Evolutionary conservation across 1,139 yeast genomes (phyloP).

Genomic region (Lodderomyces pseudojiufengensis): DNA sequence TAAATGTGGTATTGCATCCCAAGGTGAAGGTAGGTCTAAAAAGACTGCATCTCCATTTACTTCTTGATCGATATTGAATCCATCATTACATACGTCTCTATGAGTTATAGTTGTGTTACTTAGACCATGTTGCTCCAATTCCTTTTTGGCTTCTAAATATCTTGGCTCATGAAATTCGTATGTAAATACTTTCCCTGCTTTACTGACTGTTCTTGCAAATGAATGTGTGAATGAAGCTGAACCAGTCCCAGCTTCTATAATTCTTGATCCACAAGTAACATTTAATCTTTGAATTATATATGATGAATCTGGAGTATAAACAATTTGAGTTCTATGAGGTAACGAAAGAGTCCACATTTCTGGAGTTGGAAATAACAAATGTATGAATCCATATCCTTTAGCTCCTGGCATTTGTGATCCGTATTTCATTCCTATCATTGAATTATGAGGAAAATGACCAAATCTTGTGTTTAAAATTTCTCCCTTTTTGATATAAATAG

Average conservation of each 20-base stretch:
- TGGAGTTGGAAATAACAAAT: slow-evolving; percentile 86
- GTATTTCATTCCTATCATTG: slow-evolving; percentile 76
- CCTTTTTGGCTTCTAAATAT: slow-evolving; percentile 70
- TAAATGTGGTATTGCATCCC: slow-evolving; percentile 89
- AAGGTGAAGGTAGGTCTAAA: slow-evolving; percentile 93
- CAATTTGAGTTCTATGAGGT: slow-evolving; percentile 97
- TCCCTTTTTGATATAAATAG: slow-evolving; percentile 59
- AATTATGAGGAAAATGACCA: slow-evolving; percentile 80
- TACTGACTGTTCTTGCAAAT: slow-evolving; percentile 72
- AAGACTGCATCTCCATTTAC: slow-evolving; percentile 71
- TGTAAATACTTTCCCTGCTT: slow-evolving; percentile 64
- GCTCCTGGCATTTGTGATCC: slow-evolving; percentile 86
- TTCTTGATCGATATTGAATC: slow-evolving; percentile 55
- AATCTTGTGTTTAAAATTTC: slow-evolving; percentile 75
- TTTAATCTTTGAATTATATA: slow-evolving; percentile 80
- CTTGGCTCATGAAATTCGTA: slow-evolving; percentile 91
- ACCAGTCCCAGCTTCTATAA: slow-evolving; percentile 97
- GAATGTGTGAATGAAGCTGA: slow-evolving; percentile 96
- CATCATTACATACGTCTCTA: slow-evolving; percentile 88
- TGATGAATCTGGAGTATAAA: slow-evolving; percentile 92
- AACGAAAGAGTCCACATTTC: slow-evolving; percentile 93
- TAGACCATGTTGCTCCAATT: slow-evolving; percentile 71
- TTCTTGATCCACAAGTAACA: slow-evolving; percentile 69
- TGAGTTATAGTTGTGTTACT: slow-evolving; percentile 62
- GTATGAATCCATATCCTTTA: slow-evolving; percentile 82